Evolutionary conservation across 306 rosid species (phyloP), one percentile per base, ranked within the genome.

Genomic region (Hylodesmum podocarpum): DNA sequence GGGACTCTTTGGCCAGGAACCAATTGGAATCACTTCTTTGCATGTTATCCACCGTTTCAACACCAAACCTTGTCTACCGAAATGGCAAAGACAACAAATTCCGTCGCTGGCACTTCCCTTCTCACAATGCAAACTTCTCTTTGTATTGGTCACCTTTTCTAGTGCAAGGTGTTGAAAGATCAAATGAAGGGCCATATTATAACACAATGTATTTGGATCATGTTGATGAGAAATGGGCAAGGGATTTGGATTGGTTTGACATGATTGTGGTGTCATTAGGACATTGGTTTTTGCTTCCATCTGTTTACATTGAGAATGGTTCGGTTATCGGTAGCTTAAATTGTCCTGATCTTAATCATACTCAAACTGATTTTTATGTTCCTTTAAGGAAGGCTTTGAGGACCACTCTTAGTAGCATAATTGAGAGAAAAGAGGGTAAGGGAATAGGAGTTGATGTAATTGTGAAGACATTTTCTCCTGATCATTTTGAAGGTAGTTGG

Each of bases 101-200:
- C 24, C 82, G 89, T 13, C 13, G 75, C 6, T 92, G 96, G 94
- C 13, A 69, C 25, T 79, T 92, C 27, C 76, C 81, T 36, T 79
- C 92, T 44, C 88, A 88, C 40, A 88, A 86, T 71, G 81, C 86
- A 11, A 83, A 14, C 3, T 13, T 92, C 3, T 90, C 97, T 1
- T 78, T 88, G 2, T 88, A 88, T 40, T 90, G 96, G 97, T 92
- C 97, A 3, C 94, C 96, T 1, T 92, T 92, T 84, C 81, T 92
- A 4, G 97, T 92, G 0, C 47, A 78, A 22, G 97, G 97, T 27
- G 31, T 77, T 51, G 86, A 86, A 68, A 92, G 85, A 59, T 66
- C 84, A 46, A 53, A 51, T 7, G 0, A 9, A 16, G 90, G 87
- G n/a, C 79, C 86, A 21, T 39, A 69, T 58, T 65, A 86, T 34